Percentiles rank a stretch among this genome's conserved stretches.
These are phyloP conservation scores for Paramecium biaurelia DNA, from an alignment of 73 alveolate genomes.

Conservation along the genomic window DNA sequence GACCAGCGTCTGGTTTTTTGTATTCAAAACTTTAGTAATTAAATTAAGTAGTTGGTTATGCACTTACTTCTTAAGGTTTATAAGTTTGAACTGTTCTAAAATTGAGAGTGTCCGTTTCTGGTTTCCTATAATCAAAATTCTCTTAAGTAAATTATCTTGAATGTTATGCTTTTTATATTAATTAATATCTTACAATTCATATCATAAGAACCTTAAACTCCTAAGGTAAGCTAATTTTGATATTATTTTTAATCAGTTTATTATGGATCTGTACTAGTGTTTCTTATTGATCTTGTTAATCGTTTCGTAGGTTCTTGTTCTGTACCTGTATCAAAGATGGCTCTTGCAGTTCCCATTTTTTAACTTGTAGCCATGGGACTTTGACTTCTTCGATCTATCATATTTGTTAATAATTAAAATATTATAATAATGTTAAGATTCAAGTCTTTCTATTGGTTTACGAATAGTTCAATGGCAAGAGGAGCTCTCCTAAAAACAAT, in stretches of 20 bases:
- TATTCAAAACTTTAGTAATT: neutral
- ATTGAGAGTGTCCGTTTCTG: neutral
- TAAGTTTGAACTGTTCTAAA: slow-evolving; percentile 15
- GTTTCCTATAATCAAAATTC: neutral
- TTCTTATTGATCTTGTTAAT: neutral
- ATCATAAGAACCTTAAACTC: neutral
- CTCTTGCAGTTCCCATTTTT: neutral
- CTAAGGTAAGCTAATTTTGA: neutral
- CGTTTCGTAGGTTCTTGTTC: neutral
- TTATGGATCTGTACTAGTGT: neutral
- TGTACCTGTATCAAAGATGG: neutral
- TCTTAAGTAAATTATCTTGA: neutral
- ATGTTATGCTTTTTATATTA: neutral
- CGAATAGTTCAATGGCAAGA: neutral
- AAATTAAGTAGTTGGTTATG: neutral
- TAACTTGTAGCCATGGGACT: slow-evolving; percentile 18
- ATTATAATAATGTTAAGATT: neutral
- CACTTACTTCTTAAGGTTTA: slow-evolving; percentile 27
- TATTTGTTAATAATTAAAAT: neutral
- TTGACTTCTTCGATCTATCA: neutral
- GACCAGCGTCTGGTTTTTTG: neutral
- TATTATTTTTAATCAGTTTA: neutral
- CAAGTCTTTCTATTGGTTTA: neutral
- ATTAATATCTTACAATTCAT: neutral
- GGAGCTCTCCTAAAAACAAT: neutral